phyloP scores from a whole-genome alignment of 495 filamentous ascomycete species.

The Penicillium alfredii region DNA sequence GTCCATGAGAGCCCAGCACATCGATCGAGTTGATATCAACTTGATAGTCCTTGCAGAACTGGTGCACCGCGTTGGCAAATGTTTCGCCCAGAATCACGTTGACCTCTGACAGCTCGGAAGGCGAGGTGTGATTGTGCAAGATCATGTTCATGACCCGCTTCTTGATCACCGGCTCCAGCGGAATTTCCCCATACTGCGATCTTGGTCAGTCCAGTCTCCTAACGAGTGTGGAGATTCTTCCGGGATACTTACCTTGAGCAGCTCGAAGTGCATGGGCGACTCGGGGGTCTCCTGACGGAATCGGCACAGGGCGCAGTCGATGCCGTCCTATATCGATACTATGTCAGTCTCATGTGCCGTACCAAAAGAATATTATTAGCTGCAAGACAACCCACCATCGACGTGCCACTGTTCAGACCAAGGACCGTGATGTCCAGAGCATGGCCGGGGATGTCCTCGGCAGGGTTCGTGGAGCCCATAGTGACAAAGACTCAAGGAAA shows the following conservation, averaged over 20 bases:
- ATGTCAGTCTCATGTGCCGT: constrained; percentile 1
- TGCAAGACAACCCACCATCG: constrained; percentile 24
- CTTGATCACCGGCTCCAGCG: constrained; percentile 47
- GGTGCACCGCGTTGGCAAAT: constrained; percentile 43
- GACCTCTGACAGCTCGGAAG: constrained; percentile 48
- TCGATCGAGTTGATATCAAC: constrained; percentile 46
- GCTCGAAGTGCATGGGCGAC: constrained; percentile 44
- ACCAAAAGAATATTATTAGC: not conserved
- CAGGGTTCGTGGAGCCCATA: not conserved
- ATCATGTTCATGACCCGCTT: constrained; percentile 52
- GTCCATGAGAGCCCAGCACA: constrained; percentile 51
- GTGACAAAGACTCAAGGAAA: too few relatives aligned
- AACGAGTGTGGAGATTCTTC: constrained; percentile 28
- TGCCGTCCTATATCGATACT: constrained; percentile 31
- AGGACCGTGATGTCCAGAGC: constrained; percentile 10
- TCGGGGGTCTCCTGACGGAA: constrained; percentile 45
- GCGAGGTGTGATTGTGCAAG: constrained; percentile 45
- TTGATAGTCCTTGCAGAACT: constrained; percentile 40
- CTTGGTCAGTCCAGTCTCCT: constrained; percentile 1
- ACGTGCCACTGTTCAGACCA: constrained; percentile 17
- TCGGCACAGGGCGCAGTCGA: constrained; percentile 47
- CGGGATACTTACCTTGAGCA: constrained; percentile 35
- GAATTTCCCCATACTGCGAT: constrained; percentile 35
- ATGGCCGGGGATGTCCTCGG: constrained; percentile 5
- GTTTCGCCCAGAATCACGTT: constrained; percentile 49